Evolutionary conservation across 2,329 filamentous ascomycete species (phyloP).

Genomic region (Pseudocercospora fuligena): DNA sequence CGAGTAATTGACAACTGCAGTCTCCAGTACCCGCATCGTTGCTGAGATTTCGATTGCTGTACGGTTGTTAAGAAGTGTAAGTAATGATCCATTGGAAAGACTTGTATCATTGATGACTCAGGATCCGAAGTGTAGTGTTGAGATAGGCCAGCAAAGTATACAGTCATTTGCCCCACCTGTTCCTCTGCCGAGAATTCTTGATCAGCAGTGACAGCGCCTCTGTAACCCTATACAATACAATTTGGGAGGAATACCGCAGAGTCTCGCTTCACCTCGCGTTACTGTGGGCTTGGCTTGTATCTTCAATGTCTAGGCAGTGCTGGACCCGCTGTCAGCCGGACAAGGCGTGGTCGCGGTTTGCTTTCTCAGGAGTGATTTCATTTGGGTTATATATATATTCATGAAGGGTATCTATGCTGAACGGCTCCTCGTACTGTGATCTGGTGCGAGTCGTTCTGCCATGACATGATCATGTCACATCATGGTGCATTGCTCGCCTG

Average conservation of each 20-base stretch:
- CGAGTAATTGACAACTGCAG: neutral
- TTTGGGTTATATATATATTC: neutral
- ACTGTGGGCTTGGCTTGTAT: no score
- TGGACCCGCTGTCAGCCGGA: neutral
- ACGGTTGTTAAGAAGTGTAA: no score
- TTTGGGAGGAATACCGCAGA: no score
- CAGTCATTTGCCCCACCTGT: neutral
- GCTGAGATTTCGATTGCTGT: no score
- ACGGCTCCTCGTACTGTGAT: neutral
- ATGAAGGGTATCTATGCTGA: slow-evolving; percentile 3
- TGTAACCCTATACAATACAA: no score
- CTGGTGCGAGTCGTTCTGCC: neutral
- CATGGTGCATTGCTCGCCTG: no score
- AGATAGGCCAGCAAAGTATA: neutral
- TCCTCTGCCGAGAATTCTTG: neutral
- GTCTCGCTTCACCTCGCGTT: no score
- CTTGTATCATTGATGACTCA: neutral
- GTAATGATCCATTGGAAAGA: neutral
- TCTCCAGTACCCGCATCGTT: neutral
- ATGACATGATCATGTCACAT: no score
- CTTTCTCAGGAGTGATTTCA: neutral
- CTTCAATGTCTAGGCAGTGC: neutral
- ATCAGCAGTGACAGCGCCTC: neutral
- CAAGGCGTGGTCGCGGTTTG: neutral
- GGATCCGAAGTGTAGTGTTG: neutral